Conservation (phyloP, 257 asterid species). For the Scutellaria barbata region DNA sequence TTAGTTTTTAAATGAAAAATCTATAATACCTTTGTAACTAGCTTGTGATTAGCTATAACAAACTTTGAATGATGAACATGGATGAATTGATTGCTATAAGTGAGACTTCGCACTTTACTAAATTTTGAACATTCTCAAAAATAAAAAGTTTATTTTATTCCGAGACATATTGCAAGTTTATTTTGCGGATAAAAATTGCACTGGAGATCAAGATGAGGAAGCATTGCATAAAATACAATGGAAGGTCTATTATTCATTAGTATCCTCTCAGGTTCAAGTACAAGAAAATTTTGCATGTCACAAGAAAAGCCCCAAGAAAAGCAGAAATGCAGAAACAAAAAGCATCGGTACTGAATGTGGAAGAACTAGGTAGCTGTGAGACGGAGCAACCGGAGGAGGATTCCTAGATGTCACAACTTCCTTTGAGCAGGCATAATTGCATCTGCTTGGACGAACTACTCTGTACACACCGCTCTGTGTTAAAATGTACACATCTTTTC, state of each 20-base stretch:
- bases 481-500: constrained; percentile 62
- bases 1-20: too few relatives aligned
- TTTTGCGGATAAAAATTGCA: neutral
- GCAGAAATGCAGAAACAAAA: constrained; percentile 43
- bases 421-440: constrained; percentile 77
- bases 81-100: too few relatives aligned
- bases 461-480: constrained; percentile 81
- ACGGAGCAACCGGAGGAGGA: constrained; percentile 49
- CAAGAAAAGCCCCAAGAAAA: constrained; percentile 45
- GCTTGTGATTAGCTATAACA: too few relatives aligned
- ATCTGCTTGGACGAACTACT: constrained; percentile 91
- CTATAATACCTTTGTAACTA: too few relatives aligned
- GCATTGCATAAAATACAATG: neutral
- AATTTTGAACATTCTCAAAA: neutral
- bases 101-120: too few relatives aligned
- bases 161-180: neutral
- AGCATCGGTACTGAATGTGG: constrained; percentile 41
- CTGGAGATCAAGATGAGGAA: constrained; percentile 4
- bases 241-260: constrained; percentile 16
- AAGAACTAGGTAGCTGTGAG: constrained; percentile 41
- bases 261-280: constrained; percentile 17
- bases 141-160: neutral
- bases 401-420: constrained; percentile 48
- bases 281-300: constrained; percentile 31
- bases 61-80: too few relatives aligned